These are phyloP conservation scores for Xerocomellus amylosporus DNA, from an alignment of 768 basidiomycete genomes.

Conservation along the genomic window DNA sequence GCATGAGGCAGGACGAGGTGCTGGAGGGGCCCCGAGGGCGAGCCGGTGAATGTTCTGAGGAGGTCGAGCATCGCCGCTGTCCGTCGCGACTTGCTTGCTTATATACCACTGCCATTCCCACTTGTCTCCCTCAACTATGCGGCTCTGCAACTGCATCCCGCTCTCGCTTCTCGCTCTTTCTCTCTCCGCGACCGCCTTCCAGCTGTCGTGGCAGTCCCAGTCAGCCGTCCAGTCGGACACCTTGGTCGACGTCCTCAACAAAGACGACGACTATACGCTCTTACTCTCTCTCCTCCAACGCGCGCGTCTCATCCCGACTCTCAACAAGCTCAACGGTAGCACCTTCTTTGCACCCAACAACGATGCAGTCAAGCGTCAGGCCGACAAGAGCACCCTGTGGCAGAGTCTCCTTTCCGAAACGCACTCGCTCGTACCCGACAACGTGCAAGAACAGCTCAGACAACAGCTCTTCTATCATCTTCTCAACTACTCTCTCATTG, in stretches of 20 bases:
- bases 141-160: constrained; percentile 33
- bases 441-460: constrained; percentile 77
- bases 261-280: constrained; percentile 74
- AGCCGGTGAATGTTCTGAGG: constrained; percentile 43
- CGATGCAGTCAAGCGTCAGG: constrained; percentile 69
- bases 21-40: constrained; percentile 53
- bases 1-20: constrained; percentile 55
- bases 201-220: constrained; percentile 24
- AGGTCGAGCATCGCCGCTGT: constrained; percentile 44
- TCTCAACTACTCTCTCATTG: constrained; percentile 71
- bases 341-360: constrained; percentile 97
- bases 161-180: constrained; percentile 32
- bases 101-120: background rate
- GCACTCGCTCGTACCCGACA: constrained; percentile 54
- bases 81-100: constrained; percentile 6
- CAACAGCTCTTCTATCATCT: constrained; percentile 95
- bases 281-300: constrained; percentile 77
- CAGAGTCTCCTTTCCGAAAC: constrained; percentile 26
- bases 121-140: constrained; percentile 26
- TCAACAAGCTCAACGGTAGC: constrained; percentile 78
- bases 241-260: constrained; percentile 73
- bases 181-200: constrained; percentile 16
- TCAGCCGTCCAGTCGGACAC: constrained; percentile 44
- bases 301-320: constrained; percentile 84
- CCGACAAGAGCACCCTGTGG: constrained; percentile 33